Percentiles rank a stretch among this genome's conserved stretches.
These are phyloP conservation scores for Hypoxylon sp. DNA, from an alignment of 2,329 filamentous ascomycete species.

Conservation along the genomic window DNA sequence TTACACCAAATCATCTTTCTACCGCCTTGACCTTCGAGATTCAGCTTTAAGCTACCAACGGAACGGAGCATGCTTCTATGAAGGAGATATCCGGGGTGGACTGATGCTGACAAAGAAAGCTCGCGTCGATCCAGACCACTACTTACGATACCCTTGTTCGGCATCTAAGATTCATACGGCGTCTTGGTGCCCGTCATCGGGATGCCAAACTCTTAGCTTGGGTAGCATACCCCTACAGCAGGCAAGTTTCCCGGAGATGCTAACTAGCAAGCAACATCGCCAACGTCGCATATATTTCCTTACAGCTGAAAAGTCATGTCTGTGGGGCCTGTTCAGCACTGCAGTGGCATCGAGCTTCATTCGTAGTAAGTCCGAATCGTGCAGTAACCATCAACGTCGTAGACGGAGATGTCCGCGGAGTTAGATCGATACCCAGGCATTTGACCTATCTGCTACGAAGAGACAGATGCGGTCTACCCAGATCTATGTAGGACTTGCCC, in stretches of 20 bases:
- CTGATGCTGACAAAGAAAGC: neutral
- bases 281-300: neutral
- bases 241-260: neutral
- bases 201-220: neutral
- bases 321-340: neutral
- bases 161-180: neutral
- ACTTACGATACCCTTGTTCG: neutral
- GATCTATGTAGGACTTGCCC: neutral
- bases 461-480: slow-evolving; percentile 5
- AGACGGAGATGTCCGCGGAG: slow-evolving; percentile 1
- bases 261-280: neutral
- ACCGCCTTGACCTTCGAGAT: neutral
- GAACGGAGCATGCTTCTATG: neutral
- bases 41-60: neutral
- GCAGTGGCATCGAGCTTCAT: neutral
- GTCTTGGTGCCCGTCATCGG: neutral
- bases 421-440: neutral
- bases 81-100: neutral
- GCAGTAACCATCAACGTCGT: neutral
- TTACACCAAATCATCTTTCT: neutral
- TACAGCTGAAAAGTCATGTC: neutral
- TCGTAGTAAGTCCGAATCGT: neutral
- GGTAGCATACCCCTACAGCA: neutral
- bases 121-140: neutral
- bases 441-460: slow-evolving; percentile 11